A percentile compares a stretch with the other conserved stretches of the same genome.
Evolutionary conservation across 2,329 filamentous ascomycete species (phyloP).

Genomic region (Hymenoscyphus occultus): DNA sequence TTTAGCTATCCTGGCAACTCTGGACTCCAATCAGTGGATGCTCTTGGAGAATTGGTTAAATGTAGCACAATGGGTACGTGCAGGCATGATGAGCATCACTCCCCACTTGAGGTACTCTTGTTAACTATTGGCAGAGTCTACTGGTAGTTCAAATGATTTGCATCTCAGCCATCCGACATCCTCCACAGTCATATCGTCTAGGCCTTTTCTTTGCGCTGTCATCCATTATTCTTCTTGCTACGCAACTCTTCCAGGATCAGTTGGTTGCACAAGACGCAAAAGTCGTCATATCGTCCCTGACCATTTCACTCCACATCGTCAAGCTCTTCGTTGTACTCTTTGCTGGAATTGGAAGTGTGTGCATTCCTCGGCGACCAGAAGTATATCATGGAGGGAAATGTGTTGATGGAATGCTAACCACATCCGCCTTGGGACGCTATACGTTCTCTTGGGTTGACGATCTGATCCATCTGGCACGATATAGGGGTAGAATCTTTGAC

Average conservation of each 20-base stretch:
- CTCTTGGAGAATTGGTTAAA: conserved; percentile 58
- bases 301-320: conserved; percentile 46
- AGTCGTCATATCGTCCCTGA: conserved; percentile 23
- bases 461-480: conserved; percentile 53
- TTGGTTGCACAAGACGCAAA: conserved; percentile 36
- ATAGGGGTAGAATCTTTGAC: conserved; percentile 59
- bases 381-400: conserved; percentile 56
- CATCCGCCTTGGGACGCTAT: conserved; percentile 57
- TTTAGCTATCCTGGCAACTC: conserved; percentile 51
- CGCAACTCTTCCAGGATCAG: conserved; percentile 47
- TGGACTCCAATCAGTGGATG: conserved; percentile 40
- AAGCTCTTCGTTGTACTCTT: conserved; percentile 47
- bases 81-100: neutral
- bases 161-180: conserved; percentile 48
- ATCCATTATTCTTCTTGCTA: conserved; percentile 42
- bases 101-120: neutral
- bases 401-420: conserved; percentile 63
- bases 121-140: conserved; percentile 42
- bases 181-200: conserved; percentile 51
- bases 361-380: conserved; percentile 64
- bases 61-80: conserved; percentile 60
- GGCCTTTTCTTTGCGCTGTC: conserved; percentile 53
- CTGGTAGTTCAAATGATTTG: conserved; percentile 51
- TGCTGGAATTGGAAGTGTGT: conserved; percentile 49
- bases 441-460: conserved; percentile 63